Percentiles rank a stretch among this genome's conserved stretches.
Conservation (phyloP, 2,329 filamentous ascomycete species). For the Curvularia lunata region DNA sequence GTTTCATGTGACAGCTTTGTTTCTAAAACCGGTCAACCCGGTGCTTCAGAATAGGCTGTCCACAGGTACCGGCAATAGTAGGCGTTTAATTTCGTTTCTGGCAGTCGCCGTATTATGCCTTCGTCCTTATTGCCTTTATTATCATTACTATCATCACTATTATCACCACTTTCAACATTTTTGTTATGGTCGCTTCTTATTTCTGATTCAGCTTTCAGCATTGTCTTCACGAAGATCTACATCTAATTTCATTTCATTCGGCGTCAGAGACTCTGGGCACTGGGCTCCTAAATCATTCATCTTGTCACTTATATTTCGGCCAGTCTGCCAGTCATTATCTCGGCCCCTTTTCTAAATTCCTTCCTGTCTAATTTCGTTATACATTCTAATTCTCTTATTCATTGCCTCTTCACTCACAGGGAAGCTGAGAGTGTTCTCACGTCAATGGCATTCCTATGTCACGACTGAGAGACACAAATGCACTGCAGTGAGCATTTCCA, state of each 20-base stretch:
- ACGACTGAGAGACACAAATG: neutral
- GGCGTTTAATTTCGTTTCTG: neutral
- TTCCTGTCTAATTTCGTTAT: neutral
- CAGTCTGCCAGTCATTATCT: neutral
- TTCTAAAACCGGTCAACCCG: neutral
- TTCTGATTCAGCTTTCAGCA: neutral
- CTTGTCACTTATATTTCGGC: neutral
- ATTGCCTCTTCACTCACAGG: neutral
- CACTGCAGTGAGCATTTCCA: neutral
- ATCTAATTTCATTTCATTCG: neutral
- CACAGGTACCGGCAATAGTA: neutral
- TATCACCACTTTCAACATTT: neutral
- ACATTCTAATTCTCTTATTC: neutral
- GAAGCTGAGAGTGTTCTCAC: neutral
- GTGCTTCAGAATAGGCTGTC: neutral
- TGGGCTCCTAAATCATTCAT: neutral
- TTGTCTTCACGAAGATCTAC: slow-evolving; percentile 1
- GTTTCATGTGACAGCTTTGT: neutral
- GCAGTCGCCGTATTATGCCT: neutral
- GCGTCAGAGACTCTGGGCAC: neutral
- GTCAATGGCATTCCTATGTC: neutral
- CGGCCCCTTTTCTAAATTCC: neutral
- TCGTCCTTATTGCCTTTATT: neutral
- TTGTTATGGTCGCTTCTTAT: neutral
- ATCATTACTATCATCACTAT: neutral